Conservation (phyloP, 2,329 filamentous ascomycete species). For the Coniochaeta pulveracea region DNA sequence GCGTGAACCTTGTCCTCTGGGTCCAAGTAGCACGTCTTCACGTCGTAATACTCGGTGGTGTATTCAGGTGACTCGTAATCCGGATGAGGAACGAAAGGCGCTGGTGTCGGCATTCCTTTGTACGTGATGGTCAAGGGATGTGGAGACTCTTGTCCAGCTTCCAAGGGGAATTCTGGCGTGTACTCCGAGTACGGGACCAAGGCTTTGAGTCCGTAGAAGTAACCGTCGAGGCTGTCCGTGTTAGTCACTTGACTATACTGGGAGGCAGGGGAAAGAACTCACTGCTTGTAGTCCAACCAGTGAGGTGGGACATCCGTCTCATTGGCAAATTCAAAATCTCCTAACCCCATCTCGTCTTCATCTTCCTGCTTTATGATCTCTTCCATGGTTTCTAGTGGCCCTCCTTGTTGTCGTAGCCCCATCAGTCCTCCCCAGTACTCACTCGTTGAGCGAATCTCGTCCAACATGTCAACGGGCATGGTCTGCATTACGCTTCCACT, state of each 20-base stretch:
- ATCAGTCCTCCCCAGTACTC: not conserved
- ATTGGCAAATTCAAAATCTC: conserved; percentile 4
- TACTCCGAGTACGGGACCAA: conserved; percentile 55
- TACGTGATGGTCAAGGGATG: conserved; percentile 21
- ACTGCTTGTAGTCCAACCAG: conserved; percentile 32
- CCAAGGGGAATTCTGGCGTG: conserved; percentile 60
- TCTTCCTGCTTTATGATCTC: conserved; percentile 10
- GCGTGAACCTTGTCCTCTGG: conserved; percentile 40
- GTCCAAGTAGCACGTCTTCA: conserved; percentile 54
- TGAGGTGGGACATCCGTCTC: conserved; percentile 18
- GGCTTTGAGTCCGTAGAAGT: conserved; percentile 66
- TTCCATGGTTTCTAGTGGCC: conserved; percentile 6
- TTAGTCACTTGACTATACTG: conserved; percentile 7
- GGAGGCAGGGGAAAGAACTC: conserved; percentile 13
- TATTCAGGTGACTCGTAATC: conserved; percentile 49
- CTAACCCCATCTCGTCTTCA: conserved; percentile 9
- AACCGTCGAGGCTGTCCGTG: conserved; percentile 57
- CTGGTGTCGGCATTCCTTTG: conserved; percentile 30
- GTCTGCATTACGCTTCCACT: conserved; percentile 12
- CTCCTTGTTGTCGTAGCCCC: not conserved
- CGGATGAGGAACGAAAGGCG: conserved; percentile 58
- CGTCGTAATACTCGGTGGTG: conserved; percentile 34
- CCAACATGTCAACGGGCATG: conserved; percentile 12
- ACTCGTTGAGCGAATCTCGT: conserved; percentile 9
- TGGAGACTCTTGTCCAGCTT: conserved; percentile 20